Percentiles rank a stretch among this genome's conserved stretches.
These are phyloP conservation scores for Cyclotella atomus DNA, from an alignment of 108 stramenopile genomes.

Conservation along the genomic window DNA sequence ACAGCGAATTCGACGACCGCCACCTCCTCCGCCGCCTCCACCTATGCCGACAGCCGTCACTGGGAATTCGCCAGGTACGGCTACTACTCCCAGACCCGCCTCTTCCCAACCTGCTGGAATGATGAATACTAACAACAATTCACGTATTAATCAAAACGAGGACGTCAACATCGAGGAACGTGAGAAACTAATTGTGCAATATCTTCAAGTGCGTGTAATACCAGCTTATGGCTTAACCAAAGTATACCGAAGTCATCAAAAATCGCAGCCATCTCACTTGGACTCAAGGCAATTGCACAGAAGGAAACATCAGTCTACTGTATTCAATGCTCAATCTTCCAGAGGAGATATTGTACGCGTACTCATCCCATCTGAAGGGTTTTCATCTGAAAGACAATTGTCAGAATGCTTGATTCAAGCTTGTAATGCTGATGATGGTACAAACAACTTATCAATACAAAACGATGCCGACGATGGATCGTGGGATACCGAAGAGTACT, in stretches of 20 bases:
- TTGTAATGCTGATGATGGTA: conserved; percentile 2
- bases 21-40: conserved; percentile 1
- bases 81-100: not conserved
- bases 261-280: not conserved
- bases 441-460: not conserved
- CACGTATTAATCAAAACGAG: not conserved
- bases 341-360: conserved; percentile 36
- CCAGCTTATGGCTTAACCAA: not conserved
- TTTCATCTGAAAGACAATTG: conserved; percentile 26
- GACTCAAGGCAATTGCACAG: not conserved
- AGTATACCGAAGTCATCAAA: not conserved
- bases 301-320: not conserved
- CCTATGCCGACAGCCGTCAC: not conserved
- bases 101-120: too few relatives aligned
- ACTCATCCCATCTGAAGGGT: conserved; percentile 32
- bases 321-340: not conserved
- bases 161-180: not conserved
- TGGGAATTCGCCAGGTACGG: not conserved
- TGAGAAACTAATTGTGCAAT: not conserved
- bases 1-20: not conserved
- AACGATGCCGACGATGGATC: conserved; percentile 12
- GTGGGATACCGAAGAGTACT: conserved; percentile 25
- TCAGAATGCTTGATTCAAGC: conserved; percentile 32
- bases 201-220: not conserved
- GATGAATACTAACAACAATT: too few relatives aligned